Percentiles rank a stretch among this genome's conserved stretches.
Conservation (phyloP, 192 early-diverging fungal species). For the Backusella morwellensis region DNA sequence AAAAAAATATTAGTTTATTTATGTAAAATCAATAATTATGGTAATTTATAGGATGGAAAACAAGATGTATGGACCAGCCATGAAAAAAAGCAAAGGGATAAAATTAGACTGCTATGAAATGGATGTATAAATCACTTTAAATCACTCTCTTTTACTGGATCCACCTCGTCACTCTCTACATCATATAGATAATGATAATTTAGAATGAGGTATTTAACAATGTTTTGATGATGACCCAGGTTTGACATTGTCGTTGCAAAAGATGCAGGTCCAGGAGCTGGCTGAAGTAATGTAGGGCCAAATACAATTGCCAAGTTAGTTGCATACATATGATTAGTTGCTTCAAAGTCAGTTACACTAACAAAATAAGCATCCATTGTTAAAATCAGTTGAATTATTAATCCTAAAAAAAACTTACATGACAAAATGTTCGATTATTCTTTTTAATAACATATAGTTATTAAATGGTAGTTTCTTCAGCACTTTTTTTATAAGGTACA, state of each 20-base stretch:
- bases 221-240: constrained; percentile 68
- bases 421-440: constrained; percentile 71
- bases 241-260: constrained; percentile 70
- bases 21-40: neutral
- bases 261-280: constrained; percentile 55
- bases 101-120: neutral
- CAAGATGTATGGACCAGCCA: neutral
- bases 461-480: constrained; percentile 57
- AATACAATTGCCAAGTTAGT: constrained; percentile 94
- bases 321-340: constrained; percentile 86
- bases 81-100: neutral
- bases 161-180: constrained; percentile 56
- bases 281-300: constrained; percentile 85
- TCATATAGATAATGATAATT: constrained; percentile 80
- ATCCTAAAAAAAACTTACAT: constrained; percentile 29
- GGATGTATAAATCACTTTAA: neutral
- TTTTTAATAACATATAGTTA: constrained; percentile 67
- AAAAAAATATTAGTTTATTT: neutral
- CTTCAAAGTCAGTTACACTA: constrained; percentile 71
- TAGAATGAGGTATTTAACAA: constrained; percentile 70
- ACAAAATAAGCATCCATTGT: neutral
- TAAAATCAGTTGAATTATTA: neutral
- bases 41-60: neutral
- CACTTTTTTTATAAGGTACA: constrained; percentile 67
- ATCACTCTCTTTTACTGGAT: neutral